These are phyloP conservation scores for Collybiopsis luxurians DNA, from an alignment of 768 basidiomycete genomes.

Conservation along the genomic window DNA sequence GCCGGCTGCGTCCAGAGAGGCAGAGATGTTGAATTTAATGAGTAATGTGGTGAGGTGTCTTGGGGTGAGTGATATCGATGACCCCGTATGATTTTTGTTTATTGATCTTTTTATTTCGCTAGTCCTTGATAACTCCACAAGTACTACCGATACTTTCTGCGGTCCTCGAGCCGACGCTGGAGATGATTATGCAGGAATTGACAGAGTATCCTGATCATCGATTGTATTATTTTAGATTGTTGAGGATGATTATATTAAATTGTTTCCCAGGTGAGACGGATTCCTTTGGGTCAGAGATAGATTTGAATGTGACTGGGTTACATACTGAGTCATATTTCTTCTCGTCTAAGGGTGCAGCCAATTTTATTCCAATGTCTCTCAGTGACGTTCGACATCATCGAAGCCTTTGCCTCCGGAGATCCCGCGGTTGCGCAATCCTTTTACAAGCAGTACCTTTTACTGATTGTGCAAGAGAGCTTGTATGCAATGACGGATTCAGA, in stretches of 20 bases:
- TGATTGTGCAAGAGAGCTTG: constrained; percentile 70
- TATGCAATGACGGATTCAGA: constrained; percentile 77
- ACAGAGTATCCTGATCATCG: constrained; percentile 75
- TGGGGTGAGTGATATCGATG: constrained; percentile 45
- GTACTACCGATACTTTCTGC: constrained; percentile 72
- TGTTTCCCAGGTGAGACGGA: constrained; percentile 76
- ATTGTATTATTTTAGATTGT: constrained; percentile 71
- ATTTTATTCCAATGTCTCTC: neutral
- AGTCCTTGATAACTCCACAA: constrained; percentile 67
- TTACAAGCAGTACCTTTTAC: constrained; percentile 72
- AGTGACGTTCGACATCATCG: constrained; percentile 70
- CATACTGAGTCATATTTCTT: constrained; percentile 31
- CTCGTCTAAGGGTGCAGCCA: neutral
- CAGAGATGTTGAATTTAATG: constrained; percentile 77
- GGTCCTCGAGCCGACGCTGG: constrained; percentile 73
- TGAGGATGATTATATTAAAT: constrained; percentile 65
- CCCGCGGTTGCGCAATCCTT: constrained; percentile 59
- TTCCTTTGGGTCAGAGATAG: constrained; percentile 77
- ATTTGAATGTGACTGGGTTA: constrained; percentile 67
- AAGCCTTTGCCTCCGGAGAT: constrained; percentile 61
- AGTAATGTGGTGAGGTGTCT: constrained; percentile 67
- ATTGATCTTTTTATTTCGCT: too few relatives aligned
- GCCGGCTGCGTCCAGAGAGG: constrained; percentile 61
- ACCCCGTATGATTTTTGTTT: neutral
- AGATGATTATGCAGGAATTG: constrained; percentile 76